Evolutionary conservation across 1,139 yeast genomes (phyloP).

Genomic region (Yamadazyma atmosphaerica): DNA sequence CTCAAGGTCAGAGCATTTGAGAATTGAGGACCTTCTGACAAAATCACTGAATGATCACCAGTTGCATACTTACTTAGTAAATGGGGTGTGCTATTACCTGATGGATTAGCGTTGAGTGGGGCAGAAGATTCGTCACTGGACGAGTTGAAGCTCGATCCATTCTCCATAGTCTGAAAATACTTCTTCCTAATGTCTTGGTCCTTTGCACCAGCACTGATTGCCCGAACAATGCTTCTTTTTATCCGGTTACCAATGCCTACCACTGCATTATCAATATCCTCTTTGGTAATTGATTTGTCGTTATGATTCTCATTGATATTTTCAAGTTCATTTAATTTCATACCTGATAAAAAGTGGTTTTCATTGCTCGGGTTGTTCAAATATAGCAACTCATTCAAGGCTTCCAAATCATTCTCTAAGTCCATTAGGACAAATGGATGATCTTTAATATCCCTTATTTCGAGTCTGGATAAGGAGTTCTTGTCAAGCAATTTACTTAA

Average conservation of each 20-base stretch:
- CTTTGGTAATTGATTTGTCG: conserved; percentile 12
- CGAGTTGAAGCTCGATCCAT: conserved; percentile 23
- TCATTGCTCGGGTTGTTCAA: conserved; percentile 23
- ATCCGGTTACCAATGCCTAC: conserved; percentile 74
- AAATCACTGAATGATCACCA: conserved; percentile 32
- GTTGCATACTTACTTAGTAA: conserved; percentile 13
- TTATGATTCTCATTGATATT: conserved; percentile 1
- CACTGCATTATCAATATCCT: conserved; percentile 61
- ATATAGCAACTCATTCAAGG: conserved; percentile 38
- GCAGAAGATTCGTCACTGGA: conserved; percentile 37
- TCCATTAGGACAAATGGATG: conserved; percentile 79
- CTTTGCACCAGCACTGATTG: conserved; percentile 36
- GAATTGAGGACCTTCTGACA: conserved; percentile 31
- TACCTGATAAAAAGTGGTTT: conserved; percentile 8
- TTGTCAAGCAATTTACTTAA: conserved; percentile 65
- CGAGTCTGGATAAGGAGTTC: conserved; percentile 67
- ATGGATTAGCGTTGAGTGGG: not conserved
- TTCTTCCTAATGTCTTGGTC: conserved; percentile 28
- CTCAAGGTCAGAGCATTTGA: conserved; percentile 6
- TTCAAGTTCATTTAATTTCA: conserved; percentile 9
- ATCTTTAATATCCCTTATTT: conserved; percentile 68
- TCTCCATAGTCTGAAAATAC: conserved; percentile 28
- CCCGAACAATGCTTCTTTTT: conserved; percentile 58
- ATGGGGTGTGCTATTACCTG: conserved; percentile 11
- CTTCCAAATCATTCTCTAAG: conserved; percentile 45